Percentiles rank a stretch among this genome's conserved stretches.
phyloP scores from a whole-genome alignment of 2,329 filamentous ascomycete species.

The Exophiala sideris region DNA sequence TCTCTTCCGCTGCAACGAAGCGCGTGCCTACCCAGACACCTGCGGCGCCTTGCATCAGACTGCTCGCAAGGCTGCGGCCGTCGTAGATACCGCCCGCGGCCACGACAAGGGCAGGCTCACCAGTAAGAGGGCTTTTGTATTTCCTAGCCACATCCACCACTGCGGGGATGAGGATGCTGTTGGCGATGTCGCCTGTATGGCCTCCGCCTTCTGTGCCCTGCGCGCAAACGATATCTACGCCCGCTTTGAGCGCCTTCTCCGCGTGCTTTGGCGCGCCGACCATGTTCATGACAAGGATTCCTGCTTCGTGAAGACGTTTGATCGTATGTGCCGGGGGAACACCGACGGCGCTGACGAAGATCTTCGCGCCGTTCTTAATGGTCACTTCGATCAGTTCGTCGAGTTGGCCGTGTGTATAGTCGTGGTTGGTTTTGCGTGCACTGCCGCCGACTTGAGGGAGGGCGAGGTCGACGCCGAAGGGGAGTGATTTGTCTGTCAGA shows the following conservation, averaged over 20 bases:
- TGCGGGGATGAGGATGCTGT: slow-evolving; percentile 79
- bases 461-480: slow-evolving; percentile 89
- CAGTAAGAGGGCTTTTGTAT: slow-evolving; percentile 69
- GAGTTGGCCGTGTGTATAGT: slow-evolving; percentile 87
- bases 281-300: slow-evolving; percentile 94
- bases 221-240: slow-evolving; percentile 86
- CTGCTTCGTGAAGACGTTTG: slow-evolving; percentile 70
- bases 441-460: slow-evolving; percentile 81
- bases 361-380: slow-evolving; percentile 73
- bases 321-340: slow-evolving; percentile 74
- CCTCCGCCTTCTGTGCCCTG: slow-evolving; percentile 93
- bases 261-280: slow-evolving; percentile 90
- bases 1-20: slow-evolving; percentile 81
- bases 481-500: slow-evolving; percentile 63
- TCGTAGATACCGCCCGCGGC: slow-evolving; percentile 86
- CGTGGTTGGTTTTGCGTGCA: slow-evolving; percentile 88
- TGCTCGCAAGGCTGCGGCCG: slow-evolving; percentile 74
- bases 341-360: slow-evolving; percentile 87
- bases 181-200: slow-evolving; percentile 84
- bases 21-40: slow-evolving; percentile 94
- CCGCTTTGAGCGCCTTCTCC: slow-evolving; percentile 77
- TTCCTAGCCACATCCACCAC: slow-evolving; percentile 77
- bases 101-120: slow-evolving; percentile 71
- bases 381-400: slow-evolving; percentile 85
- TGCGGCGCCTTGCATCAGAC: slow-evolving; percentile 80